phyloP scores from a whole-genome alignment of 2,329 filamentous ascomycete genomes.

The Pseudogymnoascus sp. region DNA sequence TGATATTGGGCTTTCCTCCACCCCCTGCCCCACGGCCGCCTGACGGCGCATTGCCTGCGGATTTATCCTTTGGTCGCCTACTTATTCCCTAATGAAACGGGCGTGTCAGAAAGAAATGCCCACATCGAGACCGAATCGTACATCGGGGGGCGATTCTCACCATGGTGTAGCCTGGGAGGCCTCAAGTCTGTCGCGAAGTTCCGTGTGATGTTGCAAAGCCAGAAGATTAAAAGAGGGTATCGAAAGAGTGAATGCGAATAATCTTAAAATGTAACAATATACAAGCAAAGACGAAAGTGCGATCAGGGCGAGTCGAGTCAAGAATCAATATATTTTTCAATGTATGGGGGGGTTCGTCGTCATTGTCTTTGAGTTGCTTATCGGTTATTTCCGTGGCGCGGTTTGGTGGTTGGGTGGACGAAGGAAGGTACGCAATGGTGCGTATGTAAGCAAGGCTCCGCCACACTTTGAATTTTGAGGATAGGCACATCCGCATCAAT shows the following conservation, averaged over 20 bases:
- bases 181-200: constrained; percentile 6
- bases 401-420: background rate
- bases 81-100: constrained; percentile 26
- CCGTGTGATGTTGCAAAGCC: constrained; percentile 6
- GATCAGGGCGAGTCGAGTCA: constrained; percentile 4
- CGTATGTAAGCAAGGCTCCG: constrained; percentile 8
- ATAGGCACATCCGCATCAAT: constrained; percentile 1
- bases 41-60: constrained; percentile 21
- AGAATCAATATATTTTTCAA: constrained; percentile 9
- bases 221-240: constrained; percentile 6
- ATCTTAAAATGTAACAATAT: background rate
- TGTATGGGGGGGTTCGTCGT: constrained; percentile 7
- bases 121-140: background rate
- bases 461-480: background rate
- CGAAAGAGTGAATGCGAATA: constrained; percentile 8
- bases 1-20: constrained; percentile 54
- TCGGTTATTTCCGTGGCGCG: constrained; percentile 8
- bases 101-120: background rate
- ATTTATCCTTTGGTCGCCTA: constrained; percentile 28
- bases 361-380: constrained; percentile 6
- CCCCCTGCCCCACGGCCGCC: constrained; percentile 19
- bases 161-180: constrained; percentile 6
- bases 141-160: background rate
- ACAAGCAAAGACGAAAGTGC: background rate
- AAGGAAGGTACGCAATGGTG: constrained; percentile 6